Evolutionary conservation across 2,329 filamentous ascomycete genomes (phyloP).

Genomic region (Talaromyces rugulosus): DNA sequence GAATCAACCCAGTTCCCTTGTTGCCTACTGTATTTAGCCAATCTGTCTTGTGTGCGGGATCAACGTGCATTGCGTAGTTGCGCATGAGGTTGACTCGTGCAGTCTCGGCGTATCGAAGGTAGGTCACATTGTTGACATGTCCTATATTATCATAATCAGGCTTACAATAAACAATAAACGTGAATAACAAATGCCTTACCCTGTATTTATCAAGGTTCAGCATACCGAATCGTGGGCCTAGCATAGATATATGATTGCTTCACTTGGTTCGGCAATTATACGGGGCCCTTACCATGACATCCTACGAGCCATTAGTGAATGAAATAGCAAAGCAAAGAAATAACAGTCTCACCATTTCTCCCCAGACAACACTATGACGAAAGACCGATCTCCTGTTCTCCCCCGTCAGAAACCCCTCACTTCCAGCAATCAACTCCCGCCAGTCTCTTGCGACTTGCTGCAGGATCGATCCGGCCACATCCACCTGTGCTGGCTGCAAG

Average conservation of each 20-base stretch:
- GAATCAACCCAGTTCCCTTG: conserved; percentile 65
- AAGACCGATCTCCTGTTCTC: conserved; percentile 60
- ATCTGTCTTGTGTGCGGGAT: conserved; percentile 55
- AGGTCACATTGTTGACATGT: conserved; percentile 84
- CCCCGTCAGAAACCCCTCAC: conserved; percentile 69
- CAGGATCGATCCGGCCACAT: conserved; percentile 57
- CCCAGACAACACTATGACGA: conserved; percentile 70
- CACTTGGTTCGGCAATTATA: not conserved
- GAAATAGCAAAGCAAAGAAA: not conserved
- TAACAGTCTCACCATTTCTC: conserved; percentile 65
- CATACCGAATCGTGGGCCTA: not conserved
- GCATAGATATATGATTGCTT: not conserved
- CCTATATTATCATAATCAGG: conserved; percentile 39
- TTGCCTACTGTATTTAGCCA: conserved; percentile 70
- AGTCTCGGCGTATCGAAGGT: conserved; percentile 78
- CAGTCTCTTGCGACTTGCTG: conserved; percentile 61
- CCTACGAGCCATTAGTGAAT: conserved; percentile 24
- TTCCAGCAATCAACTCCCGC: conserved; percentile 67
- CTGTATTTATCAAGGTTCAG: not conserved
- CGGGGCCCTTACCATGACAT: conserved; percentile 41
- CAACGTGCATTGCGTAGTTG: conserved; percentile 62
- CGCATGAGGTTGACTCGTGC: conserved; percentile 73
- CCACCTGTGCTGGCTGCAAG: conserved; percentile 54
- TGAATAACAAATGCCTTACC: not conserved
- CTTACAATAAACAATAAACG: not conserved